Conservation (phyloP, 108 stramenopile genomes). For the Nitzschia sp. region DNA sequence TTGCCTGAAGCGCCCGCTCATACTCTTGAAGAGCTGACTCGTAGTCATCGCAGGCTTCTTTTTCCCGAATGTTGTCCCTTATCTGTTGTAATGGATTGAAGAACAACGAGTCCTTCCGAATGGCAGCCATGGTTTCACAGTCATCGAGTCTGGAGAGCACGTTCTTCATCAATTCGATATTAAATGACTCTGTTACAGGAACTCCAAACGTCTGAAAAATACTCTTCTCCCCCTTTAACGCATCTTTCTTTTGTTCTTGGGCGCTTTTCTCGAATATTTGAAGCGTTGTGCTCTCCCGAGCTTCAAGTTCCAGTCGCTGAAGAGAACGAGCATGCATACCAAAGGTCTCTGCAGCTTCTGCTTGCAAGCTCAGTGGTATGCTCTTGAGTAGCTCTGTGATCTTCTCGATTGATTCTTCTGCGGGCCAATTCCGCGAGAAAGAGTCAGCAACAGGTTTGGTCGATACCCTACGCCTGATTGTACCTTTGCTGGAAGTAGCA, state of each 20-base stretch:
- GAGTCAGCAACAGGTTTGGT: slow-evolving; percentile 1
- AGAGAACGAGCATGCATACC: slow-evolving; percentile 85
- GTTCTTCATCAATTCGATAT: slow-evolving; percentile 36
- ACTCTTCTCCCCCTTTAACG: not conserved
- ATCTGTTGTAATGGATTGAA: slow-evolving; percentile 29
- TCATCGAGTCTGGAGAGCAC: slow-evolving; percentile 70
- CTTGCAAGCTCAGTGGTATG: slow-evolving; percentile 56
- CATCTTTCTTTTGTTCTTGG: not conserved
- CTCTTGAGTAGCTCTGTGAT: slow-evolving; percentile 58
- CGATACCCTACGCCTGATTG: not conserved
- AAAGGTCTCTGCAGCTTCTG: slow-evolving; percentile 65
- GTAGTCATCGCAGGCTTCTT: slow-evolving; percentile 74
- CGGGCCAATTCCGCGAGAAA: slow-evolving; percentile 45
- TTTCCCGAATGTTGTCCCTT: slow-evolving; percentile 52
- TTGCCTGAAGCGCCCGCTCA: slow-evolving; percentile 63
- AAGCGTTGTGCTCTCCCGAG: slow-evolving; percentile 36
- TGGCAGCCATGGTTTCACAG: slow-evolving; percentile 71
- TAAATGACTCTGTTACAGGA: not conserved
- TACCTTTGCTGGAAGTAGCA: slow-evolving; percentile 3
- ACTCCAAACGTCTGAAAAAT: not conserved
- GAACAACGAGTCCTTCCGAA: slow-evolving; percentile 41
- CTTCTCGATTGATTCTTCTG: slow-evolving; percentile 49
- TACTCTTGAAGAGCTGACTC: slow-evolving; percentile 77
- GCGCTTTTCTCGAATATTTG: slow-evolving; percentile 29
- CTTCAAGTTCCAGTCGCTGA: slow-evolving; percentile 70